These are phyloP conservation scores for Sporormia fimetaria DNA, from an alignment of 495 filamentous ascomycete genomes.

Conservation along the genomic window DNA sequence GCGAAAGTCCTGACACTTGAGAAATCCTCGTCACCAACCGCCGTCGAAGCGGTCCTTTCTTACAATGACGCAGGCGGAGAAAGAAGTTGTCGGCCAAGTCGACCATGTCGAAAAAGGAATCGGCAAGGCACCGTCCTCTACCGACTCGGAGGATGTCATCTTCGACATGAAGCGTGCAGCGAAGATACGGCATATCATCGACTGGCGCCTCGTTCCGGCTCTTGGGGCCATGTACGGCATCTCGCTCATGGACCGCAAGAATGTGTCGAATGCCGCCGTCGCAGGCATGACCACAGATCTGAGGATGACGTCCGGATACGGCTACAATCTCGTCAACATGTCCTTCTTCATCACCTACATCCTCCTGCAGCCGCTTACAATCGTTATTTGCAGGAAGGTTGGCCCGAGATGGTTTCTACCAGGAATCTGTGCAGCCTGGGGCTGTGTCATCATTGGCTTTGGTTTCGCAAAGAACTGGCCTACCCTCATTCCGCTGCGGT, in stretches of 20 bases:
- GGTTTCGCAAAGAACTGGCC: conserved; percentile 16
- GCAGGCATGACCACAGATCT: conserved; percentile 58
- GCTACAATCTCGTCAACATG: conserved; percentile 6
- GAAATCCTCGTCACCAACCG: too few relatives aligned
- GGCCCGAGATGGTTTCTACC: conserved; percentile 10
- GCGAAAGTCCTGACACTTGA: too few relatives aligned
- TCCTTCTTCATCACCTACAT: conserved; percentile 21
- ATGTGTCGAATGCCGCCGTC: conserved; percentile 66
- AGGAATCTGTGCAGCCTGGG: conserved; percentile 8
- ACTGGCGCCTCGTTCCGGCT: conserved; percentile 3
- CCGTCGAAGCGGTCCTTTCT: too few relatives aligned
- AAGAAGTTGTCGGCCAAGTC: conserved; percentile 1
- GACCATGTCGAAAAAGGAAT: conserved; percentile 1
- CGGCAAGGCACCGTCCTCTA: neutral
- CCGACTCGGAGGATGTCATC: neutral
- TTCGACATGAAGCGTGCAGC: neutral
- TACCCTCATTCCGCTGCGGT: conserved; percentile 6
- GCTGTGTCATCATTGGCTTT: conserved; percentile 13
- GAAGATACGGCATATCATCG: conserved; percentile 1
- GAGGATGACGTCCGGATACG: conserved; percentile 40
- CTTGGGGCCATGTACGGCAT: conserved; percentile 51
- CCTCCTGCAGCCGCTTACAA: conserved; percentile 10
- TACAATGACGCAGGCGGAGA: too few relatives aligned
- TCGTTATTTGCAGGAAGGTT: conserved; percentile 2
- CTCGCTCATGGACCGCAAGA: conserved; percentile 64